Conservation (phyloP, 2,329 filamentous ascomycete genomes). For the Fusarium sp. region DNA sequence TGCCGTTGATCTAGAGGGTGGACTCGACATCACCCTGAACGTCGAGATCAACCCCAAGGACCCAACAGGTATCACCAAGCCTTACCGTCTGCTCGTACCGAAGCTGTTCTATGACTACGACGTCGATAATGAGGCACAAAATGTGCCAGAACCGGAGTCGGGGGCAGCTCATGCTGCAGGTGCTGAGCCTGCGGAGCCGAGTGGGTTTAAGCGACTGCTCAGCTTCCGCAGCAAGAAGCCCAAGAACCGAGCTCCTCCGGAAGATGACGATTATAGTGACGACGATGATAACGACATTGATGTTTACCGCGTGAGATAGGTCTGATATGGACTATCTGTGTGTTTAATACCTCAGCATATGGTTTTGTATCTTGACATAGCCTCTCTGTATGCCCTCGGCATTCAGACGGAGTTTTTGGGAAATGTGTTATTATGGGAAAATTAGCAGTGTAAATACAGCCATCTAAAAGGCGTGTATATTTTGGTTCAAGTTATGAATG, state of each 20-base stretch:
- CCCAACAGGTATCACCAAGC: slow-evolving; percentile 85
- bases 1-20: slow-evolving; percentile 80
- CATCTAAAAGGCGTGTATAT: slow-evolving; percentile 17
- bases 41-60: slow-evolving; percentile 88
- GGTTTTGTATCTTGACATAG: slow-evolving; percentile 10
- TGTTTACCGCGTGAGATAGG: slow-evolving; percentile 32
- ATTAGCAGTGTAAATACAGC: slow-evolving; percentile 16
- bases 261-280: slow-evolving; percentile 43
- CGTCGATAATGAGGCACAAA: slow-evolving; percentile 53
- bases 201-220: slow-evolving; percentile 56
- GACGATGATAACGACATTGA: slow-evolving; percentile 38
- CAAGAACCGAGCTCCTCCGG: slow-evolving; percentile 26
- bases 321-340: slow-evolving; percentile 6
- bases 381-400: slow-evolving; percentile 9
- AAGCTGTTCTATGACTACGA: slow-evolving; percentile 71
- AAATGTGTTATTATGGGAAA: slow-evolving; percentile 10
- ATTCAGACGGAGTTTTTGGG: slow-evolving; percentile 17
- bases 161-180: slow-evolving; percentile 15
- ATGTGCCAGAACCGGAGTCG: slow-evolving; percentile 44
- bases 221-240: slow-evolving; percentile 55
- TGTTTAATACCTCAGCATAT: slow-evolving; percentile 8
- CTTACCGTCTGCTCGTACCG: slow-evolving; percentile 88
- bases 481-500: slow-evolving; percentile 11
- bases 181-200: slow-evolving; percentile 41
- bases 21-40: slow-evolving; percentile 87